Base-by-base conservation (phyloP, 352 stramenopile genomes). In the Hyaloperonospora brassicae region DNA sequence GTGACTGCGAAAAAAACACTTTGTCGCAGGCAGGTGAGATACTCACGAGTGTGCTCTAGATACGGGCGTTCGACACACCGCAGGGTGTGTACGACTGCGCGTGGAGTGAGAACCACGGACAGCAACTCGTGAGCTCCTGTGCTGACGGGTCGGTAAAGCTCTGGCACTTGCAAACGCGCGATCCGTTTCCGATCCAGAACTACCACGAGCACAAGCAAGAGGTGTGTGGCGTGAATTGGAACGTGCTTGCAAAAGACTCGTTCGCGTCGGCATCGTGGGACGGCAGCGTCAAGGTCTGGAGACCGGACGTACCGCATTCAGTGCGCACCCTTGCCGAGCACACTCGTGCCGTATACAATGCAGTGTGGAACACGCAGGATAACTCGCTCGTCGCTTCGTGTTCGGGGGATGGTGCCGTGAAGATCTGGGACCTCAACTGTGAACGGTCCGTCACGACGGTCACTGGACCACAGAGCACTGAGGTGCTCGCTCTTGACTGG, bases 201-300 rank as follows among this genome's bases (percentile, higher is more conserved):
- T 97, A 81, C 56, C 73, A 88, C 41, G 87, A 96, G 45, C 87
- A 95, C 57, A 76, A 81, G 47, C 68, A 88, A 57, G 87, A 96
- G 55, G 83, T 91, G 8, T 84, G 82, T 14, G 81, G 84, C 7
- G 86, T 97, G 35, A 91, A 95, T 58, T 97, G 88, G 88, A 96
- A 93, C 49, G 54, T 96, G 39, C 70, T 95, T 5, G 65, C 76
- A n/a, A 95, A 96, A 56, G 75, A 87, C 45, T 73, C 68, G 34
- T 97, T 97, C 60, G 69, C 84, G 17, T 95, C 84, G 23, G 76
- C 84, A 11, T 95, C 83, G 1, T 96, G 85, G 86, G 87, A 96
- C 53, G 66, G 73, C 43, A 90, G 72, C 5, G 67, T 97, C 44
- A 96, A 95, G 56, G 57, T 96, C 31, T 97, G 87, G 86, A 70